Evolutionary conservation across 345 rosid species (phyloP), one percentile per base, ranked within the genome.

Genomic region (Lumnitzera littorea): DNA sequence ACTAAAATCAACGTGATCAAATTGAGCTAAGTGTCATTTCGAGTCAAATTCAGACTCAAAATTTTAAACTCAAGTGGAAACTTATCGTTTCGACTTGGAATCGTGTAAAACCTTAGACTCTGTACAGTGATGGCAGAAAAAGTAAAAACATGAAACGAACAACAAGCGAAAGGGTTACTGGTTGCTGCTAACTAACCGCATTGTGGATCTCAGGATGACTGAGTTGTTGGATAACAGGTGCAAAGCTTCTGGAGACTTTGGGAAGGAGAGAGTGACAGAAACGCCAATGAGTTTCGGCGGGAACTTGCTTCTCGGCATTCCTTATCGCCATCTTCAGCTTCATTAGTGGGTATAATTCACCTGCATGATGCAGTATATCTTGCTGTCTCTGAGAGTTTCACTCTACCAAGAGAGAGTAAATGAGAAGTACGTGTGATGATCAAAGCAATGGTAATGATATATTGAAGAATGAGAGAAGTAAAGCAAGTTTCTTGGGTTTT

Each of bases 191-290:
- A 65, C 82, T 76, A 75, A 94, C 99, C 41, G 95, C 96, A 67
- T 94, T 82, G 27, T 95, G 88, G 20, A 88, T 95, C 58, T 90
- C 76, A 50, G 86, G 29, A 36, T 36, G 43, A 10, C 73, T 82
- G 12, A 94, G 90, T 78, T 90, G 99, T 69, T 90, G 99, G 51
- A 94, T 88, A 47, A 88, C 90, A 66, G 88, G 83, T 53, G 74
- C 85, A 53, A 90, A 89, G 80, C 91, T 86, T 0, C 95, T 82
- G 72, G 97, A 87, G 46, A 88, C 96, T 69, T 88, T 87, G 63
- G 76, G 85, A 52, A 94, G 95, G 95, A 88, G 84, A 8, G 86
- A 66, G 66, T 90, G 90, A 69, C 91, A 90, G 72, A 88, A 94
- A 15, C 64, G 89, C 99, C 97, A 86, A 70, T 83, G 96, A 54